These are phyloP conservation scores for Coemansia sp. DNA, from an alignment of 192 early-diverging fungal genomes.

Conservation along the genomic window DNA sequence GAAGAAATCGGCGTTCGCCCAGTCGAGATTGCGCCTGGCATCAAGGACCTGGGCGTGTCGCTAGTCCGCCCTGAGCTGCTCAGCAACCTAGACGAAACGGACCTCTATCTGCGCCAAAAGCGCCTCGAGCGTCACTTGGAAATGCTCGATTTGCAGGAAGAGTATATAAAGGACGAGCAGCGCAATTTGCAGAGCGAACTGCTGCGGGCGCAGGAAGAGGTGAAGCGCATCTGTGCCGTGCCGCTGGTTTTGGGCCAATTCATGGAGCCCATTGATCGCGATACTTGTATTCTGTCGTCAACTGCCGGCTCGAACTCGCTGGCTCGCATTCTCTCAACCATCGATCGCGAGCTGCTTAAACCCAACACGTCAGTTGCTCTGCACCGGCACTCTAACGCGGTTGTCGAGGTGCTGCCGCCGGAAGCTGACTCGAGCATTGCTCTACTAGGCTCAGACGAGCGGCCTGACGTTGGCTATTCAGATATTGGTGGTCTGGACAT, in stretches of 20 bases:
- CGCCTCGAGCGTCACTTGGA: constrained; percentile 93
- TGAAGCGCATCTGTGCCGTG: constrained; percentile 97
- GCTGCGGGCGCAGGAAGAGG: constrained; percentile 93
- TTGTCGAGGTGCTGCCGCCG: constrained; percentile 96
- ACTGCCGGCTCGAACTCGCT: constrained; percentile 91
- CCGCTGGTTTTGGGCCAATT: constrained; percentile 99
- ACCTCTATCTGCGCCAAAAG: constrained; percentile 92
- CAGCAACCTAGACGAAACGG: constrained; percentile 61
- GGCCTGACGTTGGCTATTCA: constrained; percentile 76
- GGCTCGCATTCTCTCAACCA: constrained; percentile 92
- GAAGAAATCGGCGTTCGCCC: constrained; percentile 53
- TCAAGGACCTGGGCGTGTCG: constrained; percentile 52
- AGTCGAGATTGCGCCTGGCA: constrained; percentile 44
- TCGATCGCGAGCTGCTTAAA: constrained; percentile 96
- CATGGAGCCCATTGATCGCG: constrained; percentile 93
- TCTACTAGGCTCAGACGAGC: constrained; percentile 76
- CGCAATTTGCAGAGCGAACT: constrained; percentile 95
- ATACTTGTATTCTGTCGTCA: constrained; percentile 92
- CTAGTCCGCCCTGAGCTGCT: constrained; percentile 48
- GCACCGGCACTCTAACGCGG: constrained; percentile 94
- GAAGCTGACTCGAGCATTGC: constrained; percentile 92
- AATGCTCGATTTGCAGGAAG: constrained; percentile 94
- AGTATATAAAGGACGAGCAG: constrained; percentile 99
- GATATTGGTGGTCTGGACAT: constrained; percentile 87
- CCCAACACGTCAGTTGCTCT: constrained; percentile 91